phyloP scores from a whole-genome alignment of 1,284 basidiomycete genomes.

The Amylostereum chailletii region DNA sequence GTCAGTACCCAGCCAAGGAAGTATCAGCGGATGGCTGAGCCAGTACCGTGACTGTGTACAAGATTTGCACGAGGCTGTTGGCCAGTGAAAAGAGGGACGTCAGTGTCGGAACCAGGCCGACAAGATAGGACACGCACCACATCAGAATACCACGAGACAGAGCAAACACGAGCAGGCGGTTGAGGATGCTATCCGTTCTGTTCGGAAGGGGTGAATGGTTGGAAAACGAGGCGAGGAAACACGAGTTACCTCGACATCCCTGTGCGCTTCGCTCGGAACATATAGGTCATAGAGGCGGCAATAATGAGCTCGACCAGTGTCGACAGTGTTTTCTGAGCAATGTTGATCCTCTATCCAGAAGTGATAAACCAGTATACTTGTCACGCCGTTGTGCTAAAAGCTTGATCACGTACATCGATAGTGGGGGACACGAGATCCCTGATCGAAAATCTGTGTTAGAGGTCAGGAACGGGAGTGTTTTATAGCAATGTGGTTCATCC shows the following conservation, averaged over 20 bases:
- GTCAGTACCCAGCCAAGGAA: not conserved
- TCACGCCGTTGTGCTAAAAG: not conserved
- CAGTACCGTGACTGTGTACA: not conserved
- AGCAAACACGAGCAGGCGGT: not conserved
- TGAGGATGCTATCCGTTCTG: conserved; percentile 4
- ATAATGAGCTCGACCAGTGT: conserved; percentile 2
- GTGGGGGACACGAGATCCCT: not conserved
- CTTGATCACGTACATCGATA: not conserved
- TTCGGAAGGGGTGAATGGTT: not conserved
- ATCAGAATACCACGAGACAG: conserved; percentile 1
- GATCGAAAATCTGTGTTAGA: not conserved
- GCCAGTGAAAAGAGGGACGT: not conserved
- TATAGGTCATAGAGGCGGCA: not conserved
- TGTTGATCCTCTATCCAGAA: not conserved
- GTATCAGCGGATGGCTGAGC: not conserved
- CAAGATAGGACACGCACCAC: not conserved
- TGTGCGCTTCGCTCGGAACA: not conserved
- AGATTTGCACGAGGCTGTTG: not conserved
- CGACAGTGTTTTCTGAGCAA: conserved; percentile 1
- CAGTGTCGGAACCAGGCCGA: not conserved
- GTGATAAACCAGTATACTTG: not conserved
- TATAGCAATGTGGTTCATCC: not conserved
- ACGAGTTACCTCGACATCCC: not conserved
- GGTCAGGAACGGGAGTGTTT: not conserved
- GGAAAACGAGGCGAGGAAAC: not conserved